Conservation (phyloP, 2,329 filamentous ascomycete species). For the Ceratocystis cubensis region DNA sequence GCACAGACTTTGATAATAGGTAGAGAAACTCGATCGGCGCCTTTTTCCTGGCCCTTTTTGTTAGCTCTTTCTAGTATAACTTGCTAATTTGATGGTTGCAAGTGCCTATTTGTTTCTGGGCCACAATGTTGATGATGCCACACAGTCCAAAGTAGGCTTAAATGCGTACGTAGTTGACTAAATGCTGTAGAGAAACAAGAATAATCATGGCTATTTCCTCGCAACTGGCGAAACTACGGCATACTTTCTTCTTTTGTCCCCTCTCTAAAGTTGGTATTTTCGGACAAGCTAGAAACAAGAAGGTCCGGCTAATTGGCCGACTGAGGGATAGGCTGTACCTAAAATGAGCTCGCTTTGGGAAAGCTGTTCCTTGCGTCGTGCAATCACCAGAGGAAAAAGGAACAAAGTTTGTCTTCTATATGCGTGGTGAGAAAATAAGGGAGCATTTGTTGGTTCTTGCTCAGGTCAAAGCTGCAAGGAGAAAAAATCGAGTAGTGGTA, state of each 20-base stretch:
- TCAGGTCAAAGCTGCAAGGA: not conserved
- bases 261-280: not conserved
- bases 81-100: not conserved
- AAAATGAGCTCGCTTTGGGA: not conserved
- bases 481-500: not conserved
- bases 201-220: no score
- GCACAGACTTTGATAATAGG: not conserved
- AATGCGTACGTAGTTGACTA: no score
- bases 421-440: not conserved
- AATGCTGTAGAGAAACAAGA: no score
- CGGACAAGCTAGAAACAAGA: not conserved
- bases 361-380: not conserved
- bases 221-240: no score
- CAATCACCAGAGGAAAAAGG: not conserved
- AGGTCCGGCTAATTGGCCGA: slow-evolving; percentile 6
- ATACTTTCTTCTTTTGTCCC: not conserved
- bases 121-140: not conserved
- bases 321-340: not conserved
- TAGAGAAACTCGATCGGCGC: not conserved
- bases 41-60: not conserved
- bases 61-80: not conserved
- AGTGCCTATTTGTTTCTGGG: not conserved
- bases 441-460: not conserved
- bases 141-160: not conserved
- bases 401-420: not conserved